These are phyloP conservation scores for Tolypocladium amazonense DNA, from an alignment of 2,329 filamentous ascomycete species.

Conservation along the genomic window DNA sequence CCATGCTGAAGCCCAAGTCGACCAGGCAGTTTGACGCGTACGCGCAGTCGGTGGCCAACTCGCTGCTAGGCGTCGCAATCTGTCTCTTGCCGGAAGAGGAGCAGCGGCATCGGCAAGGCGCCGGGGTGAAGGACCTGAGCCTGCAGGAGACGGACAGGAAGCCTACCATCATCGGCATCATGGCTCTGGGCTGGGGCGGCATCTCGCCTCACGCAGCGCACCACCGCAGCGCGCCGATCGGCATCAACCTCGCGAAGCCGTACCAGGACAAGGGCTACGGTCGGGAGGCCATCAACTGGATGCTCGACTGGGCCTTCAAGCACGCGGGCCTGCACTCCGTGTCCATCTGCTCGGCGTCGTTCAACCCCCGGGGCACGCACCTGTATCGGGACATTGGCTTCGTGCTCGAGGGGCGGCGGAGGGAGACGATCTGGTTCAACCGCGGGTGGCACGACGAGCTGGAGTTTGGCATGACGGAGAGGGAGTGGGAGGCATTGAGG, in stretches of 20 bases:
- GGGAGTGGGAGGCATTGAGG: constrained; percentile 20
- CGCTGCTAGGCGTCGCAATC: constrained; percentile 11
- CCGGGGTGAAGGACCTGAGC: not conserved
- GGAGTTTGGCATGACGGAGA: constrained; percentile 24
- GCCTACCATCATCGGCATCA: constrained; percentile 10
- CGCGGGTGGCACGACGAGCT: constrained; percentile 25
- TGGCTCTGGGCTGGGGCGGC: constrained; percentile 10
- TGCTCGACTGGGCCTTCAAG: constrained; percentile 33
- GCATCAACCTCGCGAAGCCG: constrained; percentile 20
- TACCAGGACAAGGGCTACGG: constrained; percentile 33
- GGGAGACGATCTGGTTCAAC: constrained; percentile 22
- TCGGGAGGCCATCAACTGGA: constrained; percentile 33
- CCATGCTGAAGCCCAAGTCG: constrained; percentile 3
- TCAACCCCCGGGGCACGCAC: constrained; percentile 27
- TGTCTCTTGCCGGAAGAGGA: constrained; percentile 5
- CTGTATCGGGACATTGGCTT: constrained; percentile 36
- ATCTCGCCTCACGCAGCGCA: constrained; percentile 4
- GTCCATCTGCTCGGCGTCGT: constrained; percentile 26
- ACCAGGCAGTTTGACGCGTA: constrained; percentile 6
- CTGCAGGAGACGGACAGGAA: not conserved
- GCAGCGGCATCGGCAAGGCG: not conserved
- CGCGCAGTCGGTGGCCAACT: constrained; percentile 1
- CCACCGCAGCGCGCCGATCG: constrained; percentile 15
- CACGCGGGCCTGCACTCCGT: constrained; percentile 32
- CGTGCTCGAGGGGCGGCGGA: constrained; percentile 26